Base-by-base conservation (phyloP, 1,284 basidiomycete species). In the Agaricales sp. region DNA sequence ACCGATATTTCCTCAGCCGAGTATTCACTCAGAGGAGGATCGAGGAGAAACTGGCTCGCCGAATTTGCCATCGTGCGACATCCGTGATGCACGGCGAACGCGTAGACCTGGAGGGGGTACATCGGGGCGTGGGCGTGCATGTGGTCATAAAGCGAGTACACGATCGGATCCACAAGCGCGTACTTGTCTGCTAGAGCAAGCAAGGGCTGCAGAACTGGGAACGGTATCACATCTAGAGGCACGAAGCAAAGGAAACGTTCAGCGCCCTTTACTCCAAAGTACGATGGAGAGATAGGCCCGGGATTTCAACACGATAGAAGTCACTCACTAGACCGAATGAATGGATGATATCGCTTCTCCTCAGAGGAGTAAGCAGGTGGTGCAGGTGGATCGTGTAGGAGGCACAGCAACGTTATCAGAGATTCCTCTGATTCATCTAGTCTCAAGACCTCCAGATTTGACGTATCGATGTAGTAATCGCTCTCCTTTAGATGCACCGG, bases 111-210 rank as follows among this genome's bases (percentile, higher is more conserved):
- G 12, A 85, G 63, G 3, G 78, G 74, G 53, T 74, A 63, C 2
- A 57, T 52, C 13, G 70, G 64, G 1, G 72, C 73, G 58, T 83
- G 74, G 6, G 74, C 77, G n/a, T 67, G 54, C 8, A 85, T 61
- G 60, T 84, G 82, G 16, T 62, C 61, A 49, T 67, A 64, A 45
- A 84, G 57, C 12, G 62, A 59, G 1, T 63, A 57, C 39, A 67
- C 58, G 45, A 75, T 66, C 3, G 67, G 54, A 14, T 70, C 67
- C 19, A 69, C 64, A 23, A 85, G 63, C 2, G 65, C 65, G 58
- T 84, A 85, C 59, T 85, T 85, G 61, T 85, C 82, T 25, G 68
- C 74, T 39, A 85, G 64, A 35, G 56, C 60, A 57, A 79, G 70
- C 51, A 84, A 63, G 21, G 69, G 54, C 3, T 73, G 66, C 43